Conservation (phyloP, 441 rosid species). For the Arabidopsis hybrid region DNA sequence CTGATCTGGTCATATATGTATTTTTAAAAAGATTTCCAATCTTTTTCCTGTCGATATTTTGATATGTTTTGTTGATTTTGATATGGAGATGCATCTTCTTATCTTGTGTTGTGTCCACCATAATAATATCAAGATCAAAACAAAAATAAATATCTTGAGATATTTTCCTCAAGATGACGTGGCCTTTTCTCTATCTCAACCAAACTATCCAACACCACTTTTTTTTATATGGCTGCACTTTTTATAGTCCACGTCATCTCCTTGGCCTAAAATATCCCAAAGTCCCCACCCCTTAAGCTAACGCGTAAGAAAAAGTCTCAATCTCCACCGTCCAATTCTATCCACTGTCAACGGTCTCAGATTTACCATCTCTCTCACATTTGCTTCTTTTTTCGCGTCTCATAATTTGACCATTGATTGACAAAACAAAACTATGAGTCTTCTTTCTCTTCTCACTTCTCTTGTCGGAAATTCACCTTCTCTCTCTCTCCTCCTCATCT, state of each 20-base stretch:
- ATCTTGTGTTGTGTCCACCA: constrained; percentile 36
- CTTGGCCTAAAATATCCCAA: constrained; percentile 36
- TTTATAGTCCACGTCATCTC: constrained; percentile 56
- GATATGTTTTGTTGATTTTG: constrained; percentile 13
- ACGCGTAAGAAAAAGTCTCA: constrained; percentile 2
- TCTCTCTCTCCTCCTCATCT: constrained; percentile 18
- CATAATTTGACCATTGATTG: constrained; percentile 31
- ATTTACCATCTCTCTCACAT: constrained; percentile 19
- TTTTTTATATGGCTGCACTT: constrained; percentile 44
- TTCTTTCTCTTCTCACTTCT: constrained; percentile 22
- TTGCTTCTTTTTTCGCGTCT: constrained; percentile 29
- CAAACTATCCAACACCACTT: constrained; percentile 56
- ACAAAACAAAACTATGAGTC: not conserved
- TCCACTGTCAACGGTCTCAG: constrained; percentile 43
- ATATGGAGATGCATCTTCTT: constrained; percentile 36
- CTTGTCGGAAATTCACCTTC: constrained; percentile 35
- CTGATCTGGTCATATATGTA: not conserved
- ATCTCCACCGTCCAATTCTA: constrained; percentile 46
- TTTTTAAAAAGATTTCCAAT: not conserved
- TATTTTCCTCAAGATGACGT: constrained; percentile 58
- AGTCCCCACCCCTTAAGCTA: not conserved
- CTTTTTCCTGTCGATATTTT: not conserved
- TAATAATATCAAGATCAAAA: not conserved
- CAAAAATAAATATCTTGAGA: constrained; percentile 33
- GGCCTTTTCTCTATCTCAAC: constrained; percentile 73